These are phyloP conservation scores for Boletales sp. DNA, from an alignment of 768 basidiomycete species.

Conservation along the genomic window DNA sequence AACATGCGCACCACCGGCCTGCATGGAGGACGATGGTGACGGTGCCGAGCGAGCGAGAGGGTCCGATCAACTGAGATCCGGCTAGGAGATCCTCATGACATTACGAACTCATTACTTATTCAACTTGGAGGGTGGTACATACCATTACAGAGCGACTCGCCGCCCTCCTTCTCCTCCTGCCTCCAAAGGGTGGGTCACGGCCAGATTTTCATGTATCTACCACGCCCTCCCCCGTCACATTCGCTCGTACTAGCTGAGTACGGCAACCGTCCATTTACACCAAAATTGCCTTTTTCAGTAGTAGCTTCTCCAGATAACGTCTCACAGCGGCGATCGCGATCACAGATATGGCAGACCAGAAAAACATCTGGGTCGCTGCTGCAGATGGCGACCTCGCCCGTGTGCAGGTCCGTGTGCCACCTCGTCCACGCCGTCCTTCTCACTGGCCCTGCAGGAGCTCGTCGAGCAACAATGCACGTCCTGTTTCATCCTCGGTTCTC, in stretches of 20 bases:
- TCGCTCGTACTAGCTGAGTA: background rate
- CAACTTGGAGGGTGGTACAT: background rate
- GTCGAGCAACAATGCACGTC: constrained; percentile 56
- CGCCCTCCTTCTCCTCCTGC: too few species aligned
- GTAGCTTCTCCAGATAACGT: constrained; percentile 16
- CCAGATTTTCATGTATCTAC: too few species aligned
- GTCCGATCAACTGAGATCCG: constrained; percentile 30
- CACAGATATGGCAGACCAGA: constrained; percentile 28
- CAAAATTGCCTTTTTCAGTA: constrained; percentile 25
- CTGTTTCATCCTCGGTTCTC: constrained; percentile 5
- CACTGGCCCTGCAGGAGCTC: constrained; percentile 42
- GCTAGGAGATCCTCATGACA: constrained; percentile 18
- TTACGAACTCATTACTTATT: background rate
- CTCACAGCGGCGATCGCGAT: constrained; percentile 17
- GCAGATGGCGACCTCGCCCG: constrained; percentile 83
- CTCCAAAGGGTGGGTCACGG: too few species aligned
- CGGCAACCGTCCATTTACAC: constrained; percentile 1
- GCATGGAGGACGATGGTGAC: constrained; percentile 7
- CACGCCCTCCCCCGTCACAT: too few species aligned
- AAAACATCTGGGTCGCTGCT: constrained; percentile 92
- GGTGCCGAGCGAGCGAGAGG: constrained; percentile 22
- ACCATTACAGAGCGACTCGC: too few species aligned
- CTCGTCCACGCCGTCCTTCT: constrained; percentile 1
- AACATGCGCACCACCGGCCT: background rate
- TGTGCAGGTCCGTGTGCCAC: constrained; percentile 52